Evolutionary conservation across 1,284 basidiomycete species (phyloP), one percentile per base, ranked within the genome.

Genomic region (Cutaneotrichosporon sp.): DNA sequence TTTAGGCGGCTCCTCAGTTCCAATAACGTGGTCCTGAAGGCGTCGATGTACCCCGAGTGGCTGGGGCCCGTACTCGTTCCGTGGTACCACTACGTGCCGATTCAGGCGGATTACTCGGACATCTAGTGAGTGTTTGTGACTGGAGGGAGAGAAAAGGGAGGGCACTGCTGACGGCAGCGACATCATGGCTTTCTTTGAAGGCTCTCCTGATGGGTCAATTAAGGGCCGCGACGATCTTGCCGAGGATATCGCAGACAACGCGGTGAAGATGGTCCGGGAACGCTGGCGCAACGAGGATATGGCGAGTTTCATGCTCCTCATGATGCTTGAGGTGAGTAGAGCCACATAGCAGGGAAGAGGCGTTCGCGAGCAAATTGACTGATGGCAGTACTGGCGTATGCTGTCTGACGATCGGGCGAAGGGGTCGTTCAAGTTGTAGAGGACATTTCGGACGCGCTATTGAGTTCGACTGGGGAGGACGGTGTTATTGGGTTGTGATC

Each of bases 181-280:
- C 57, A 70, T 76, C 52, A 69, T 78, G 67, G 65, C 74, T 0
- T 78, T 76, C 66, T 77, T 78, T 63, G 61, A 65, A 10, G 77
- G 77, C 41, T 67, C 75, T 27, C 65, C 75, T 3, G 71, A 77
- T 46, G 75, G 76, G 4, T 54, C 61, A 10, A 61, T 66, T 26
- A 52, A 45, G 3, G 66, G 66, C 6, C 66, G 72, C 43, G 72
- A 76, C 51, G 68, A 71, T 29, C 54, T 75, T 11, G 77, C 75
- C 4, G 66, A 71, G 57, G 59, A 67, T 56, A 78, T 78, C 33
- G 76, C 75, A 6, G 52, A 61, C 27, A 63, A 74, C 24, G 76
- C 71, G 0, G 58, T 62, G 27, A 53, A 68, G 11, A 76, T 75
- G 58, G 64, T 70, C n/a, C 38, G 68, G 29, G 57, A 63, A 35